Evolutionary conservation across 176 grass and related monocot genomes (phyloP), one percentile per base, ranked within the genome.

Genomic region (Avena sativa): DNA sequence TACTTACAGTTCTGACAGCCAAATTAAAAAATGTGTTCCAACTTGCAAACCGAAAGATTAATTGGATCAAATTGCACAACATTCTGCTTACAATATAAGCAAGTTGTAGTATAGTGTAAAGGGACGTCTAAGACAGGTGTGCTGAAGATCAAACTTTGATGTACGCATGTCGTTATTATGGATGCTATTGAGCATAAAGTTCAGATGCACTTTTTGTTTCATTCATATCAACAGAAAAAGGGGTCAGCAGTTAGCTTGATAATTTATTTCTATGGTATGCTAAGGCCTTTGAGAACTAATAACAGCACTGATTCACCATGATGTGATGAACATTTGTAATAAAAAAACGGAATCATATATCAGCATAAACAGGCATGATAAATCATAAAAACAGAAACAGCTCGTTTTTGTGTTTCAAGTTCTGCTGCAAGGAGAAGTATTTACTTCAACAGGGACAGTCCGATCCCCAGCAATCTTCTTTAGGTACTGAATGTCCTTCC

Each of bases 391-490:
- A 63, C 11, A 82, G 4, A 78, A 77, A 82, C 3, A 50, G 2
- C 12, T 36, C 20, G 16, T 28, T 79, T 71, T 79, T 48, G 17
- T 64, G 5, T 87, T 90, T 56, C 12, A 57, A 14, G 1, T 21
- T 83, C 20, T 20, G 86, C 23, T 65, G 48, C 23, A 84, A 78
- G 85, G 19, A 83, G 73, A 88, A 51, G 75, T 61, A 92, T 60
- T 92, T 88, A 98, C 97, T 87, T 98, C 97, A 53, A 98, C 93
- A 80, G 93, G 93, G 82, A 98, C 83, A 82, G 92, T 96, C n/a
- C 96, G 90, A 88, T 98, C 92, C 89, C 96, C 93, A 86, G 93
- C 96, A 26, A 94, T 90, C 71, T 92, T 92, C 86, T 95, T 98
- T 28, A 93, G 84, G 87, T 98, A 98, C 72, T 91, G 79, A 55